Evolutionary conservation across 768 basidiomycete genomes (phyloP).

Genomic region (Hydnomerulius pinastri): DNA sequence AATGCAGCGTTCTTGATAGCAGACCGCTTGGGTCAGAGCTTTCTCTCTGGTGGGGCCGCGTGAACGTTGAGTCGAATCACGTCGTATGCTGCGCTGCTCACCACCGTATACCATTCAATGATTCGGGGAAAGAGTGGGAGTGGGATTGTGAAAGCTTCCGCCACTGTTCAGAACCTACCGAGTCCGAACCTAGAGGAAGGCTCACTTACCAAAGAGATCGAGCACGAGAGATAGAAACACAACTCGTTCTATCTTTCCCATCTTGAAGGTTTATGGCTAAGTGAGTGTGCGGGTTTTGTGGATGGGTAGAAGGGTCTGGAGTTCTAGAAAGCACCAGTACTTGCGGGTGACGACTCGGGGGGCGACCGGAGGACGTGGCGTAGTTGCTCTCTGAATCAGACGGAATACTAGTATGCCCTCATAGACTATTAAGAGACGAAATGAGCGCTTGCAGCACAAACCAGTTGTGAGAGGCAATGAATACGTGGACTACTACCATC

Average conservation of each 20-base stretch:
- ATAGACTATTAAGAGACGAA: neutral
- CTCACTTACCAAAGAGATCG: slow-evolving; percentile 70
- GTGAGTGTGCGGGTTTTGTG: neutral
- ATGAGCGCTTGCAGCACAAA: neutral
- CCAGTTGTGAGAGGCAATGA: neutral
- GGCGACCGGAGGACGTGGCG: too few relatives aligned
- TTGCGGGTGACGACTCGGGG: too few relatives aligned
- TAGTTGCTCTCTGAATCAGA: too few relatives aligned
- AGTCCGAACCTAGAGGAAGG: neutral
- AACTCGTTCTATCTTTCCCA: slow-evolving; percentile 73
- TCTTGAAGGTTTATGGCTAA: slow-evolving; percentile 25
- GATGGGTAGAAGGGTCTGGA: neutral
- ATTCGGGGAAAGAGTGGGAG: slow-evolving; percentile 98
- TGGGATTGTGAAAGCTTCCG: slow-evolving; percentile 88
- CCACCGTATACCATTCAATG: slow-evolving; percentile 88
- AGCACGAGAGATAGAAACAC: slow-evolving; percentile 91
- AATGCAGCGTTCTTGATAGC: slow-evolving; percentile 66
- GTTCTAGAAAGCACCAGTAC: too few relatives aligned
- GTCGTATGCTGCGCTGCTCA: slow-evolving; percentile 33
- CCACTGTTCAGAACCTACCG: slow-evolving; percentile 14
- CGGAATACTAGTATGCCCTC: neutral
- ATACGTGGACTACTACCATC: neutral
- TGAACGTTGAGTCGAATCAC: neutral
- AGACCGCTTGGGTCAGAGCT: slow-evolving; percentile 68
- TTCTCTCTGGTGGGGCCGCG: slow-evolving; percentile 56